Evolutionary conservation across 441 rosid genomes (phyloP), one percentile per base, ranked within the genome.

Genomic region (Eutrema salsugineum): DNA sequence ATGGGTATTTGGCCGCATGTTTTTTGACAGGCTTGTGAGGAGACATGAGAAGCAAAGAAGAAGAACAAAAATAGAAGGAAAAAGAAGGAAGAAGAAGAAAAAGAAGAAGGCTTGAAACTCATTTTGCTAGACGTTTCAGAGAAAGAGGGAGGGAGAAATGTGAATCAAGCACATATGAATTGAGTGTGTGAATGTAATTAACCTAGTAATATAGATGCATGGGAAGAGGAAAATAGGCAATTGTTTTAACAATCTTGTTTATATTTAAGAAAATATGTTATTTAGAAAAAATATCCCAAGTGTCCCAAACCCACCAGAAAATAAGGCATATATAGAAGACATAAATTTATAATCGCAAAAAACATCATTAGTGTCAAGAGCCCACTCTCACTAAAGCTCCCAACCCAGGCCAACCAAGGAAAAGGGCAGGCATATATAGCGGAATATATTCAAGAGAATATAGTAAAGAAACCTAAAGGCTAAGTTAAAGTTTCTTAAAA

Each of bases 11-110:
- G 78, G 39, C 92, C 95, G 10, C 98, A 91, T 47, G 84, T 77
- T 60, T 82, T 84, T n/a, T 83, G 84, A 79, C 97, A 94, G 7
- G 87, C 61, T 63, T 86, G 98, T 38, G 95, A 81, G 2, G 83
- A 79, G 79, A 74, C 79, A 8, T 57, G 47, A 54, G 75, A 78
- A 59, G 87, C 79, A 48, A 87, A 61, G 17, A 61, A 17, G 71
- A 61, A 46, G 71, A 84, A 33, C 75, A 66, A 54, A 69, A 55
- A 38, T 55, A 64, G 72, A 48, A 48, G 14, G 38, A 35, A 2
- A 9, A 28, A 8, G 1, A 46, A 40, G 8, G 56, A 51, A 16
- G 56, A 75, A 51, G 55, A 28, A 28, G 4, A 4, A 28, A 28
- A 32, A 32, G 58, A 68, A 12, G 73, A 66, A 33, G 4, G 42